Base-by-base conservation (phyloP, 495 filamentous ascomycete species). In the Lasiosphaeris hirsuta region DNA sequence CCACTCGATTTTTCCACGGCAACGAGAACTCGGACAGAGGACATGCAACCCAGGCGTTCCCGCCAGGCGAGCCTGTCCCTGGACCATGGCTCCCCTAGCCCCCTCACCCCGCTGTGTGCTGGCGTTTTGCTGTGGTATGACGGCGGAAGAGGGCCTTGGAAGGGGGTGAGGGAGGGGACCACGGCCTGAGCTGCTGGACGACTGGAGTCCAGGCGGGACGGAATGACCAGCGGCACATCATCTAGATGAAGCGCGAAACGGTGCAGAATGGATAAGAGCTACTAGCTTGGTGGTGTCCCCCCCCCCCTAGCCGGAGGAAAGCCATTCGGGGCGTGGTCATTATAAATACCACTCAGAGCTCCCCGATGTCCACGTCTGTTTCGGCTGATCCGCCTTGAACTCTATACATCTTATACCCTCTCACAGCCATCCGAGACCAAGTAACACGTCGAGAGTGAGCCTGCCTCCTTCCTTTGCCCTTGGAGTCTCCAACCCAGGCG, bases 291-390 rank as follows among this genome's bases (percentile, higher is more conserved):
- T 57, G 42, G 30, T 58, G 48, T 52, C 60, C 61, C 43, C 56
- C 52, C 52, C 49, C 59, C 58, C 39, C 58, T 45, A 46, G 39
- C 15, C 38, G 48, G 53, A 30, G 48, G 61, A 53, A 51, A 43
- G 35, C 49, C 33, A 41, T 54, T 47, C 38, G 49, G 54, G 55
- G 46, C 42, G 53, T 19, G 40, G 49, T 41, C 45, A 50, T 51
- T 70, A 68, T 68, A 70, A 70, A 64, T 66, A 70, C 58, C 54
- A 44, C 45, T n/a, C 19, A 42, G 38, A 15, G 42, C 57, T 41
- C 58, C 52, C 60, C 58, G 51, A 50, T 50, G 30, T 36, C 41
- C 41, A 51, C 35, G 40, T 13, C 50, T 30, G 23, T 30, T 5
- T 42, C 46, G 41, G 47, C 45, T 57, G 55, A 56, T 61, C 54